These are phyloP conservation scores for Phaeosphaeria sp. DNA, from an alignment of 2,329 filamentous ascomycete species.

Conservation along the genomic window DNA sequence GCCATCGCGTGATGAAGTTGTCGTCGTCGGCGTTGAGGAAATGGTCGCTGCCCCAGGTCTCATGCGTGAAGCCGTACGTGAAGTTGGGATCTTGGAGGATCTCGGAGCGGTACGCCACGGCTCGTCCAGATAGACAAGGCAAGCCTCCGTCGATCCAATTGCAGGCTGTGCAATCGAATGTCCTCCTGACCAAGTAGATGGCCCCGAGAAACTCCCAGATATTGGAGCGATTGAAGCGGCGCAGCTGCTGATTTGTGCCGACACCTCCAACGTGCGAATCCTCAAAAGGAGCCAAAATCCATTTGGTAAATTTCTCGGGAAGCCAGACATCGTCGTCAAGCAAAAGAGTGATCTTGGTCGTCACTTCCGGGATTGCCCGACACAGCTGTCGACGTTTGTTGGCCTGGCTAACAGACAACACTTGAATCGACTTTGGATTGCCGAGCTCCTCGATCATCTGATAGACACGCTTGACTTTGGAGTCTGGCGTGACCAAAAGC, in stretches of 20 bases:
- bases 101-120: slow-evolving; percentile 87
- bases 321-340: slow-evolving; percentile 96
- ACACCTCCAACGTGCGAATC: slow-evolving; percentile 84
- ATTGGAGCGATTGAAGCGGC: slow-evolving; percentile 68
- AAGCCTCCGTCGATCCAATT: slow-evolving; percentile 94
- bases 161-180: slow-evolving; percentile 96
- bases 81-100: slow-evolving; percentile 88
- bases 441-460: slow-evolving; percentile 59
- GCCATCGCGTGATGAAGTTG: slow-evolving; percentile 97
- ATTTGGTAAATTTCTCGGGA: slow-evolving; percentile 83
- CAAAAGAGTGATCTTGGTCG: slow-evolving; percentile 85
- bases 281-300: slow-evolving; percentile 93
- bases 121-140: slow-evolving; percentile 95
- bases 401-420: slow-evolving; percentile 80
- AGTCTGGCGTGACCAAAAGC: slow-evolving; percentile 85
- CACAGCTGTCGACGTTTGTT: slow-evolving; percentile 97
- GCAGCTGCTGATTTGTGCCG: slow-evolving; percentile 87
- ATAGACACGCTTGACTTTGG: slow-evolving; percentile 74
- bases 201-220: slow-evolving; percentile 91
- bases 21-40: slow-evolving; percentile 96
- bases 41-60: slow-evolving; percentile 73
- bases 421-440: slow-evolving; percentile 67
- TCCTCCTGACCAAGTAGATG: slow-evolving; percentile 89
- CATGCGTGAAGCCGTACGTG: slow-evolving; percentile 86
- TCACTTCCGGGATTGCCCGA: slow-evolving; percentile 84